Evolutionary conservation across 805 yeast genomes (phyloP).

Genomic region (Cyberlindnera galapagoensis): DNA sequence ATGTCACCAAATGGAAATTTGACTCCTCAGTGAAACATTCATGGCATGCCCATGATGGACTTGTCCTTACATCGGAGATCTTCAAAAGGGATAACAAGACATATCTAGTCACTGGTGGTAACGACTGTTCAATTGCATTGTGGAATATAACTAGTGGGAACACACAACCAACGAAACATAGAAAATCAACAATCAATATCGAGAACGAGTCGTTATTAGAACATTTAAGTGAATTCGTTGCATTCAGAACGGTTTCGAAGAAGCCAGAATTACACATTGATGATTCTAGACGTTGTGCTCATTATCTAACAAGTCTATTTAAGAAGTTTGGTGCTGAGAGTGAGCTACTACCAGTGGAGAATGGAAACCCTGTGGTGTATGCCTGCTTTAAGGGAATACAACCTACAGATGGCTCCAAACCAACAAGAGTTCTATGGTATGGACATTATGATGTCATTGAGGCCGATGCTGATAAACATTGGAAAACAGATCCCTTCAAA

Average conservation of each 20-base stretch:
- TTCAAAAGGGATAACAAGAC: slow-evolving; percentile 34
- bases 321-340: slow-evolving; percentile 67
- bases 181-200: slow-evolving; percentile 23
- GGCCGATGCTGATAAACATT: slow-evolving; percentile 52
- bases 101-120: slow-evolving; percentile 61
- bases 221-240: slow-evolving; percentile 53
- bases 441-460: slow-evolving; percentile 96
- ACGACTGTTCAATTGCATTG: slow-evolving; percentile 57
- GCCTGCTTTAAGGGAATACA: slow-evolving; percentile 56
- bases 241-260: slow-evolving; percentile 74
- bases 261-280: slow-evolving; percentile 60
- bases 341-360: slow-evolving; percentile 60
- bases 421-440: slow-evolving; percentile 68
- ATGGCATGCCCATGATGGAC: slow-evolving; percentile 50
- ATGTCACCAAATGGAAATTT: slow-evolving; percentile 46
- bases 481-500: slow-evolving; percentile 77
- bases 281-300: slow-evolving; percentile 84
- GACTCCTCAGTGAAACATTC: slow-evolving; percentile 34
- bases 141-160: slow-evolving; percentile 49
- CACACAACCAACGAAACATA: slow-evolving; percentile 1
- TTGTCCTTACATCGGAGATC: slow-evolving; percentile 51
- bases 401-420: neutral
- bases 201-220: slow-evolving; percentile 59
- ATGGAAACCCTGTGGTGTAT: slow-evolving; percentile 82
- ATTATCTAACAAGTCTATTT: slow-evolving; percentile 55